Base-by-base conservation (phyloP, 768 basidiomycete genomes). In the Leccinum variicolor region DNA sequence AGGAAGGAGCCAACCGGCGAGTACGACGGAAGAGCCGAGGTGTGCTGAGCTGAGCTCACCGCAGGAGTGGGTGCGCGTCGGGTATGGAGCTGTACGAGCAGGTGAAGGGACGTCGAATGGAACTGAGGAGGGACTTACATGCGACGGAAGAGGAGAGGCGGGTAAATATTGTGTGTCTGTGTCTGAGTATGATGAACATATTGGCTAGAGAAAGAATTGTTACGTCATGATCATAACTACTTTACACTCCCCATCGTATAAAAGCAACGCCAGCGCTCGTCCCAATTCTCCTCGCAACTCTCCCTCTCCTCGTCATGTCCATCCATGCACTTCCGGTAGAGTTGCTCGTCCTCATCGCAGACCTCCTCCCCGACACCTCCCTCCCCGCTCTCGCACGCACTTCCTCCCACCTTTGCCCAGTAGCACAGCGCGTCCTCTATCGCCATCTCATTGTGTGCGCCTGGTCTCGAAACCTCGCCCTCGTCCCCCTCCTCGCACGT, bases 1-100 rank as follows among this genome's bases (percentile, higher is more conserved):
- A 55, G 86, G 82, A 63, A 89, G 84, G 57, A 96, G 76, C 87
- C 89, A 92, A 33, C 94, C 94, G 23, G 87, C 79, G 34, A 98
- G 77, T 57, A 88, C 79, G 59, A 94, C 91, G 58, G 67, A 67
- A 17, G 73, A 62, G 62, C 85, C 89, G 52, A 75, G 81, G 67
- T 85, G 76, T 25, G 69, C 64, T 33, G 77, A 64, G 57, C 79
- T 75, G 56, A 94, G 77, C 8, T 83, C 74, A 31, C 80, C 84
- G 66, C 88, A 89, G 31, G 71, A 72, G 69, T 92, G 90, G 1
- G 90, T 87, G 14, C 83, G 78, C 4, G 59, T 60, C 0, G 84
- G 79, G 73, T 79, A 88, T 6, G 87, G 85, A 0, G 78, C 86
- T 86, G 26, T 5, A 17, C n/a, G n/a, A n/a, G n/a, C n/a, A n/a